Evolutionary conservation across 2,329 filamentous ascomycete genomes (phyloP).

Genomic region (Colletotrichum destructivum): DNA sequence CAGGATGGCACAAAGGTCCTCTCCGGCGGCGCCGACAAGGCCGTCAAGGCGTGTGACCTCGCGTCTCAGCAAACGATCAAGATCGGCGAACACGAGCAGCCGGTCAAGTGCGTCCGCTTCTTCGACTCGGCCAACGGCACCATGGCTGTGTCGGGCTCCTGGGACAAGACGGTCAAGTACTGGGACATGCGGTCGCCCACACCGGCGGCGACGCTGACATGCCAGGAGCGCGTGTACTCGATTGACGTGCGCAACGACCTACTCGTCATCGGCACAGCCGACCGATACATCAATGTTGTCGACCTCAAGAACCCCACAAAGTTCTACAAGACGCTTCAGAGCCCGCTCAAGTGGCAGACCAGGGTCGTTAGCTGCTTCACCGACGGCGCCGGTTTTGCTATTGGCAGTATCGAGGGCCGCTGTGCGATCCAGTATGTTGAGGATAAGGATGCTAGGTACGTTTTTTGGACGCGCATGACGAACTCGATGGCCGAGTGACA

Average conservation of each 20-base stretch:
- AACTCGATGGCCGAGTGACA: background rate
- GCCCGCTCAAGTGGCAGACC: conserved; percentile 98
- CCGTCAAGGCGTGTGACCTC: conserved; percentile 89
- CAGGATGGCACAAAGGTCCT: conserved; percentile 93
- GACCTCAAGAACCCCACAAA: conserved; percentile 89
- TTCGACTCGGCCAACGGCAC: conserved; percentile 80
- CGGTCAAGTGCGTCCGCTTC: conserved; percentile 84
- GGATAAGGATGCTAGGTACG: conserved; percentile 87
- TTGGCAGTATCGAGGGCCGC: conserved; percentile 95
- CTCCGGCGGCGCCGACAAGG: conserved; percentile 91
- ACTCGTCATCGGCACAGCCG: conserved; percentile 92
- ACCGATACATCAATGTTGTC: conserved; percentile 96
- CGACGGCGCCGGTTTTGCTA: conserved; percentile 91
- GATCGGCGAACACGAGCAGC: conserved; percentile 87
- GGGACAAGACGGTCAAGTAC: conserved; percentile 93
- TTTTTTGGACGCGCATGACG: conserved; percentile 4
- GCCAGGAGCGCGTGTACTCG: conserved; percentile 87
- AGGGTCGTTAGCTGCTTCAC: conserved; percentile 95
- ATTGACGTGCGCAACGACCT: conserved; percentile 93
- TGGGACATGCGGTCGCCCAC: conserved; percentile 82
- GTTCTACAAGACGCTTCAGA: conserved; percentile 97
- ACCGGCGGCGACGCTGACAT: conserved; percentile 76
- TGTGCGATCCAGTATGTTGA: conserved; percentile 99
- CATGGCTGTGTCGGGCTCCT: conserved; percentile 92
- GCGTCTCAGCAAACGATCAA: conserved; percentile 76